Conservation (phyloP, 495 filamentous ascomycete genomes). For the Pseudomonodictys pantanalensis region DNA sequence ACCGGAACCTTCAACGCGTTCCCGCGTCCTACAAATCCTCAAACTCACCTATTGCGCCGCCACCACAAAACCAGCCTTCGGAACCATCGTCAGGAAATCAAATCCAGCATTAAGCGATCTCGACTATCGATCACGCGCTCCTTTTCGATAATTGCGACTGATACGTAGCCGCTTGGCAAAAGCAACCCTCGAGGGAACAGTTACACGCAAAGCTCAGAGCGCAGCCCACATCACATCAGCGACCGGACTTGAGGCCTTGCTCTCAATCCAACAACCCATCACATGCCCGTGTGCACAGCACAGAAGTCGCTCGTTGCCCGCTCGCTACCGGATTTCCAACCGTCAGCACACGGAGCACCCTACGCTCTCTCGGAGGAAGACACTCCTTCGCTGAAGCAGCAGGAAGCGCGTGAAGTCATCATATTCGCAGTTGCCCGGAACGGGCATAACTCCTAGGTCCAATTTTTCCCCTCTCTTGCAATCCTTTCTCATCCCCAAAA, state of each 20-base stretch:
- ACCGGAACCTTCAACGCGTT: not conserved
- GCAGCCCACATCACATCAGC: too few species aligned
- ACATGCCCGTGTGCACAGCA: not conserved
- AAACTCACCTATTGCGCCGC: not conserved
- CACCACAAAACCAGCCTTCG: not conserved
- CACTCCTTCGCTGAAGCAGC: slow-evolving; percentile 9
- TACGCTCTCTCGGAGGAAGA: slow-evolving; percentile 1
- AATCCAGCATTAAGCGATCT: not conserved
- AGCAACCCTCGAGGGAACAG: too few species aligned
- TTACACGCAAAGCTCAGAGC: too few species aligned
- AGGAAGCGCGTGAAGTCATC: not conserved
- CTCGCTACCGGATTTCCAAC: not conserved
- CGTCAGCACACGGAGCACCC: slow-evolving; percentile 4
- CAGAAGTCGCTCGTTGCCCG: not conserved
- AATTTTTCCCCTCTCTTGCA: not conserved
- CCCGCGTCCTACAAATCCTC: not conserved
- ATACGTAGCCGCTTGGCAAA: too few species aligned
- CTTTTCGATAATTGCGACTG: too few species aligned
- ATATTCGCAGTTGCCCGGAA: too few species aligned
- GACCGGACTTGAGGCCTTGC: not conserved
- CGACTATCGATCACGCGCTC: too few species aligned
- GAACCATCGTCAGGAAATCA: not conserved
- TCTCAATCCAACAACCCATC: not conserved
- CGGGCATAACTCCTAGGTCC: not conserved
- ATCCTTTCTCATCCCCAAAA: not conserved